Base-by-base conservation (phyloP, 2,329 filamentous ascomycete genomes). In the Colletotrichum endophyticum region DNA sequence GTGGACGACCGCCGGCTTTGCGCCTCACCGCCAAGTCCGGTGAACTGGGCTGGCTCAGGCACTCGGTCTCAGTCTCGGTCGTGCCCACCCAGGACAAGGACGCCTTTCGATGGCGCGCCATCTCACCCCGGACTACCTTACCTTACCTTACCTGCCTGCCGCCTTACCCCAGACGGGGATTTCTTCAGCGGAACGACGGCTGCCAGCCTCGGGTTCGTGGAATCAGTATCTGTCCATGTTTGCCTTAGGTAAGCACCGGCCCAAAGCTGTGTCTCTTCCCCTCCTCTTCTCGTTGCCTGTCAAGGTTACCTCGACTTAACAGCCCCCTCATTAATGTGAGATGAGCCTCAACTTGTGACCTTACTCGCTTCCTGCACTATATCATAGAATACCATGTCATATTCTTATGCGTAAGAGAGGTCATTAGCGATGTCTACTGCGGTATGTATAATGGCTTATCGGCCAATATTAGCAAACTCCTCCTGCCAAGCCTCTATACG, bases 181-280 rank as follows among this genome's bases (percentile, higher is more conserved):
- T 75, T 73, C 70, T 73, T 75, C 69, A 75, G 70, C 70, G 70
- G 57, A 64, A 56, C 27, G 32, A 30, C 39, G 19, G 30, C 67
- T 34, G 36, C 63, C 70, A 30, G 25, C n/a, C 39, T 53, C 27
- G 25, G 27, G 25, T 59, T 49, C 39, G 39, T 49, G 39, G 39
- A 49, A 49, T 49, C 39, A n/a, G 39, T 9, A 49, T n/a, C 39
- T 49, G 19, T 49, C 39, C 39, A n/a, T n/a, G 19, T 27, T 57
- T 57, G 53, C 25, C 53, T 57, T 49, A 49, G 9, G 19, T 49
- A 49, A 49, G 39, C 39, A 49, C 19, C 19, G 9, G 39, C 39
- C 19, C 39, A 49, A 49, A 6, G 11, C 39, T 49, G 11, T n/a
- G 39, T 49, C 39, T 49, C 19, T 49, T n/a, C 39, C 39, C 39